phyloP scores from a whole-genome alignment of 2,329 filamentous ascomycete species.

The Fusarium sp. region DNA sequence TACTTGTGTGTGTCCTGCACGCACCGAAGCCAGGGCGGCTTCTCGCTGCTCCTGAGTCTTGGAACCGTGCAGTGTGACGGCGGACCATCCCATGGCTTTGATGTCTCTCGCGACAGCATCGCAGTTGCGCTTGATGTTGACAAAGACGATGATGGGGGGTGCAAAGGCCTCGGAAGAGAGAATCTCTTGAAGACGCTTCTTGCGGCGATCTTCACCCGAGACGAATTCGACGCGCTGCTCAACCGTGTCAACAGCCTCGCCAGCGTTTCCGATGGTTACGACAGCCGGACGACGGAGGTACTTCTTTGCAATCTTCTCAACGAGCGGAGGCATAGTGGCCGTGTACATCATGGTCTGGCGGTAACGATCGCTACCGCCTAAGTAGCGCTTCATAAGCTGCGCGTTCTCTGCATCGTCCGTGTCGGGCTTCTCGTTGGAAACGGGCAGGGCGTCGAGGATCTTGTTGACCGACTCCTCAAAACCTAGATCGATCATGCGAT shows the following conservation, averaged over 20 bases:
- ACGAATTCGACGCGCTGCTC: constrained; percentile 97
- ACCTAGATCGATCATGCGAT: constrained; percentile 98
- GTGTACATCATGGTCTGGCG: constrained; percentile 99
- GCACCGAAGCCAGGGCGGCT: constrained; percentile 86
- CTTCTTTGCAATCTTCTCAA: constrained; percentile 97
- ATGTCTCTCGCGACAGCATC: constrained; percentile 95
- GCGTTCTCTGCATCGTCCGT: constrained; percentile 90
- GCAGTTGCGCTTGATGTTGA: constrained; percentile 99
- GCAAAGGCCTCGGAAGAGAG: constrained; percentile 82
- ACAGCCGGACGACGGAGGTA: constrained; percentile 94
- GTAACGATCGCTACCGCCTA: constrained; percentile 83
- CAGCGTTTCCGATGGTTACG: constrained; percentile 92
- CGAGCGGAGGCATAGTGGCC: constrained; percentile 92
- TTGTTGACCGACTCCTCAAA: constrained; percentile 99
- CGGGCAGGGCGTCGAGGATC: constrained; percentile 93
- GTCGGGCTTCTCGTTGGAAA: constrained; percentile 95
- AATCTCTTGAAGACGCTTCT: constrained; percentile 95
- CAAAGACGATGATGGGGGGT: constrained; percentile 96
- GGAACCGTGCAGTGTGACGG: constrained; percentile 91
- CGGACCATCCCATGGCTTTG: constrained; percentile 90
- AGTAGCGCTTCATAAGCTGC: constrained; percentile 82
- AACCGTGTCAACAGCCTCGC: constrained; percentile 96
- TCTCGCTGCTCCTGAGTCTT: constrained; percentile 99
- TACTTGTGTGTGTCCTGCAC: constrained; percentile 83
- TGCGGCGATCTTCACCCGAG: constrained; percentile 90